Evolutionary conservation across 2,329 filamentous ascomycete genomes (phyloP).

Genomic region (Aspergillus novoparasiticus): DNA sequence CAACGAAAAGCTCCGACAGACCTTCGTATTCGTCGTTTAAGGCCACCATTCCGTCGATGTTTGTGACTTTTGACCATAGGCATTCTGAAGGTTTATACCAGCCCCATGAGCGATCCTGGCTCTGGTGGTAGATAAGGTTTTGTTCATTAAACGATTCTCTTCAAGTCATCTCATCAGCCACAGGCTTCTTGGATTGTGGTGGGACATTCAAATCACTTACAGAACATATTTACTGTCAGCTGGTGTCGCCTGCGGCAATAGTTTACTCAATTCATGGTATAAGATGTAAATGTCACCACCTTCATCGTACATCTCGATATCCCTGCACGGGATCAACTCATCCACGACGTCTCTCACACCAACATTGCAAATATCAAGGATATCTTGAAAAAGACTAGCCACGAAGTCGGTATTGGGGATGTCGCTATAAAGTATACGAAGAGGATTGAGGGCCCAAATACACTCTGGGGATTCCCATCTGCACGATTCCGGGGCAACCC

Average conservation of each 20-base stretch:
- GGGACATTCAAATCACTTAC: not conserved
- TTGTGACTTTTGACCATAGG: slow-evolving; percentile 14
- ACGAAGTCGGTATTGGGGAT: not conserved
- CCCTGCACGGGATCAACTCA: not conserved
- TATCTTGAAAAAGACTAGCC: slow-evolving; percentile 4
- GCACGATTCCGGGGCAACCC: no score
- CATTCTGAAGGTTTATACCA: slow-evolving; percentile 11
- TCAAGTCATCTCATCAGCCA: not conserved
- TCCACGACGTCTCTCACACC: slow-evolving; percentile 1
- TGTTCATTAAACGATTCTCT: not conserved
- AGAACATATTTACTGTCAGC: not conserved
- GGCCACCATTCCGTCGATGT: slow-evolving; percentile 13
- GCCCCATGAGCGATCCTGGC: not conserved
- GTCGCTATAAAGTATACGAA: slow-evolving; percentile 1
- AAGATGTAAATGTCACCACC: not conserved
- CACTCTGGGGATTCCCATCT: not conserved
- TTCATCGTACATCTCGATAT: not conserved
- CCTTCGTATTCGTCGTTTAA: slow-evolving; percentile 13
- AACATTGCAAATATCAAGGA: slow-evolving; percentile 7
- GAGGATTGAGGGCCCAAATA: slow-evolving; percentile 7
- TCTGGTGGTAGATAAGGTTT: slow-evolving; percentile 3
- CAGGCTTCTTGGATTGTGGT: not conserved
- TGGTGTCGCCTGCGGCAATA: no score
- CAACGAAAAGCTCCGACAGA: slow-evolving; percentile 9
- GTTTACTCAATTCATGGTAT: slow-evolving; percentile 2